Evolutionary conservation across 352 stramenopile genomes (phyloP).

Genomic region (Globisporangium orthogonon): DNA sequence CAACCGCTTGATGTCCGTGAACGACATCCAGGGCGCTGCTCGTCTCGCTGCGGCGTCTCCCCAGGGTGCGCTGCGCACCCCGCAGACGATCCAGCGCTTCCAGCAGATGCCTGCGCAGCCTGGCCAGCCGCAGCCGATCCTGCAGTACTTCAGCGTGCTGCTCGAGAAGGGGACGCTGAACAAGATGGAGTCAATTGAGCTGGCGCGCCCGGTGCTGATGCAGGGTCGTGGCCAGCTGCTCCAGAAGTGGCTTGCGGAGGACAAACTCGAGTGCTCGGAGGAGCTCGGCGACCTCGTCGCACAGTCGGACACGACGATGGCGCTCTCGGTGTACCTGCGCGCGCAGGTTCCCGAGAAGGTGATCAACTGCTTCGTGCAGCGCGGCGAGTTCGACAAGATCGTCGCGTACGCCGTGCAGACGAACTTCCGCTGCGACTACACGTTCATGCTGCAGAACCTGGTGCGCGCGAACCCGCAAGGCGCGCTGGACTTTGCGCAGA

Average conservation of each 20-base stretch:
- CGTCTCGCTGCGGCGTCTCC: slow-evolving; percentile 89
- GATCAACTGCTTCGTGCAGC: slow-evolving; percentile 99
- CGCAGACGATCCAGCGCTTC: slow-evolving; percentile 98
- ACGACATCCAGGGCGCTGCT: slow-evolving; percentile 79
- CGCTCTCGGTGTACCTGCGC: slow-evolving; percentile 97
- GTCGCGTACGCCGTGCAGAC: slow-evolving; percentile 92
- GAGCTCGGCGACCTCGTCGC: slow-evolving; percentile 96
- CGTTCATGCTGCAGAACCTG: slow-evolving; percentile 98
- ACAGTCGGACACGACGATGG: slow-evolving; percentile 96
- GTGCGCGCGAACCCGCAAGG: slow-evolving; percentile 97
- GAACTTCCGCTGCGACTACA: slow-evolving; percentile 99
- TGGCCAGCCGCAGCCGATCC: slow-evolving; percentile 95
- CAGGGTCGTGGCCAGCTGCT: slow-evolving; percentile 96
- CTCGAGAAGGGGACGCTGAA: slow-evolving; percentile 98
- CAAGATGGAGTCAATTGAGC: slow-evolving; percentile 98
- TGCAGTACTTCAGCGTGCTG: slow-evolving; percentile 99
- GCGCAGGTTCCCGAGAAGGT: slow-evolving; percentile 98
- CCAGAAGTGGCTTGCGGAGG: slow-evolving; percentile 99
- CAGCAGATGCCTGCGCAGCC: slow-evolving; percentile 97
- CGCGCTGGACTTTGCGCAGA: slow-evolving; percentile 97
- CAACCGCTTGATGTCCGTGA: slow-evolving; percentile 89
- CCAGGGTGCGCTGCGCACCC: slow-evolving; percentile 91
- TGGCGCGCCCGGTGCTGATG: slow-evolving; percentile 96
- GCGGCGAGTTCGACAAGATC: slow-evolving; percentile 99
- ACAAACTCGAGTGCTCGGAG: slow-evolving; percentile 98